These are phyloP conservation scores for Colletotrichum sp. DNA, from an alignment of 2,329 filamentous ascomycete genomes.

Conservation along the genomic window DNA sequence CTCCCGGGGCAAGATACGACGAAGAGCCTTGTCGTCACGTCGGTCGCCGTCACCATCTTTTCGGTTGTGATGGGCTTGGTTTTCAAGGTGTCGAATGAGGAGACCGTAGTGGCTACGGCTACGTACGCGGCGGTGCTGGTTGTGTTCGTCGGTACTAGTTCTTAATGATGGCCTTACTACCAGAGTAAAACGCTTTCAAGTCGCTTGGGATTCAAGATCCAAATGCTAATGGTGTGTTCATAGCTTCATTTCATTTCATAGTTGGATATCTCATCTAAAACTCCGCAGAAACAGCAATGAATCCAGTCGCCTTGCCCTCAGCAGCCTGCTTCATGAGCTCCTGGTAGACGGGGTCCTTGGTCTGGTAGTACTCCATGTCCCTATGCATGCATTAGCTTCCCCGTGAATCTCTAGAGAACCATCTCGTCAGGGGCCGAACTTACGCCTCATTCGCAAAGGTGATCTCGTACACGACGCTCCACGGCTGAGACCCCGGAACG, in stretches of 20 bases:
- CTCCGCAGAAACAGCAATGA: conserved; percentile 1
- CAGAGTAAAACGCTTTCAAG: too few relatives aligned
- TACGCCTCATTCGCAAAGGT: conserved; percentile 8
- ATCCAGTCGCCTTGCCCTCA: conserved; percentile 15
- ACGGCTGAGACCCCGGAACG: conserved; percentile 9
- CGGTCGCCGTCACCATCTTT: not conserved
- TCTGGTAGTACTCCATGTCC: conserved; percentile 20
- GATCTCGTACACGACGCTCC: conserved; percentile 13
- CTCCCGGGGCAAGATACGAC: not conserved
- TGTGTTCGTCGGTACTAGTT: not conserved
- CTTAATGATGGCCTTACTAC: not conserved
- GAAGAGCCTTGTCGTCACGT: not conserved
- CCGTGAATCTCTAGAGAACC: not conserved
- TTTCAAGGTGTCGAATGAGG: not conserved
- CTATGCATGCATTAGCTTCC: not conserved
- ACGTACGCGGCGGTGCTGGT: not conserved
- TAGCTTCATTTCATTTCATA: not conserved
- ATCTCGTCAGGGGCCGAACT: not conserved
- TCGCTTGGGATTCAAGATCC: too few relatives aligned
- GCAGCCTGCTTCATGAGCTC: conserved; percentile 16
- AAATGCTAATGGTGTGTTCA: not conserved
- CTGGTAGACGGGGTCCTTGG: conserved; percentile 13
- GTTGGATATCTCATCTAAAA: too few relatives aligned
- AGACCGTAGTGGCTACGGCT: not conserved
- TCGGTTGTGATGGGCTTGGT: not conserved